Evolutionary conservation across 2,329 filamentous ascomycete genomes (phyloP).

Genomic region (Achaetomium macrosporum): DNA sequence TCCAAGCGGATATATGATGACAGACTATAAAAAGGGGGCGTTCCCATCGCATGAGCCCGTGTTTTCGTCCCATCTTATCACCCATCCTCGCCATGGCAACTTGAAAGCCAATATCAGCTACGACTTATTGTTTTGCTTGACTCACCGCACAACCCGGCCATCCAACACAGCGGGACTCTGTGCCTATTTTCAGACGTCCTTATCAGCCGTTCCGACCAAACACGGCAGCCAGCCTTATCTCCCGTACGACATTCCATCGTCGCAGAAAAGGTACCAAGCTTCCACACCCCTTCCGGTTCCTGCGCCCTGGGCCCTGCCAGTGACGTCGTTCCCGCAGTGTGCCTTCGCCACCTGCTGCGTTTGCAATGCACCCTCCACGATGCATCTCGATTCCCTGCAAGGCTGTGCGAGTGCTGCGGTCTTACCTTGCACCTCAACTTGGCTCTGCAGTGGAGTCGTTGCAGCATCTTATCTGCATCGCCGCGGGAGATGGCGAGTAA

Average conservation of each 20-base stretch:
- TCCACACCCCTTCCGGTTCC: background rate
- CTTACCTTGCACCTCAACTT: too few relatives aligned
- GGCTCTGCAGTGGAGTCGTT: too few relatives aligned
- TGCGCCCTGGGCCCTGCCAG: conserved; percentile 4
- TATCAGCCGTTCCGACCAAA: conserved; percentile 20
- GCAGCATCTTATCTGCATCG: too few relatives aligned
- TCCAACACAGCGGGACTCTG: background rate
- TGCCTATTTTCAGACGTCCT: conserved; percentile 19
- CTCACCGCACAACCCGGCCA: background rate
- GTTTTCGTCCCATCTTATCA: conserved; percentile 1
- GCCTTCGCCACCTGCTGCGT: background rate
- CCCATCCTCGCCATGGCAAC: background rate
- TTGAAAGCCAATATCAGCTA: background rate
- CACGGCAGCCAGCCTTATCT: conserved; percentile 20
- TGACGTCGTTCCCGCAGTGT: conserved; percentile 9
- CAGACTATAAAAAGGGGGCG: conserved; percentile 16
- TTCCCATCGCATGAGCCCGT: background rate
- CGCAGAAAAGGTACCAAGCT: conserved; percentile 13
- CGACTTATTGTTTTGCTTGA: conserved; percentile 2
- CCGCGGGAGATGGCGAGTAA: background rate
- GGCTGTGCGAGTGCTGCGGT: background rate
- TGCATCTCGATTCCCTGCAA: background rate
- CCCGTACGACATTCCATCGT: conserved; percentile 16
- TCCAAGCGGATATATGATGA: background rate
- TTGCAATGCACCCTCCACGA: background rate